Percentiles rank a stretch among this genome's conserved stretches.
These are phyloP conservation scores for Beauveria australis DNA, from an alignment of 2,329 filamentous ascomycete species.

Conservation along the genomic window DNA sequence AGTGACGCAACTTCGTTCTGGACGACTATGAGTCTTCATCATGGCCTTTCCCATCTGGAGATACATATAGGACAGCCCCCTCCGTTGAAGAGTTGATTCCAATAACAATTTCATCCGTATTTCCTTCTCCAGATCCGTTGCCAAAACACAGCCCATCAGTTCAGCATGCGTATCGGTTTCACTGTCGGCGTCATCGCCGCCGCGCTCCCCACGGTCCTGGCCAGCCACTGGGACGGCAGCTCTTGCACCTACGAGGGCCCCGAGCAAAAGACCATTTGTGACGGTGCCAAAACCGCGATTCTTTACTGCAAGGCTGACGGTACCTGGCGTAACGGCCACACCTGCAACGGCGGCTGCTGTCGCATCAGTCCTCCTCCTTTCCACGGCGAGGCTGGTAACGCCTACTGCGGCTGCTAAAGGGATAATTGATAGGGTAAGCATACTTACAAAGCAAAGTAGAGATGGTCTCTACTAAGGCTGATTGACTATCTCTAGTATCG, in stretches of 20 bases:
- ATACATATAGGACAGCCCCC: no score
- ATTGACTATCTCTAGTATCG: no score
- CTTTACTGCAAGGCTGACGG: neutral
- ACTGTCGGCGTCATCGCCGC: neutral
- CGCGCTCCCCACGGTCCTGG: neutral
- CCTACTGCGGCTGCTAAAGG: neutral
- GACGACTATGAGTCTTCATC: no score
- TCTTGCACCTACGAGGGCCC: neutral
- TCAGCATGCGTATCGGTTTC: neutral
- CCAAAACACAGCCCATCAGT: neutral
- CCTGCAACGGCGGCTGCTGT: neutral
- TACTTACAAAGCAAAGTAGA: no score
- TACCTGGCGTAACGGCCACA: neutral
- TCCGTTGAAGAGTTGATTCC: no score
- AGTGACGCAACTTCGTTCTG: no score
- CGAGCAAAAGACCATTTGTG: neutral
- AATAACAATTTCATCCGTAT: no score
- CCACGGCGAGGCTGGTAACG: neutral
- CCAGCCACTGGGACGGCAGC: neutral
- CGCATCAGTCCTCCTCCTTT: neutral
- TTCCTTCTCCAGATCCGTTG: no score
- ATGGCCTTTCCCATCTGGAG: no score
- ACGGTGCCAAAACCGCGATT: neutral
- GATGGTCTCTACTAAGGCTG: no score
- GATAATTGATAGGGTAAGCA: no score